Conservation (phyloP, 2,329 filamentous ascomycete species). For the Aspergillus ruber region DNA sequence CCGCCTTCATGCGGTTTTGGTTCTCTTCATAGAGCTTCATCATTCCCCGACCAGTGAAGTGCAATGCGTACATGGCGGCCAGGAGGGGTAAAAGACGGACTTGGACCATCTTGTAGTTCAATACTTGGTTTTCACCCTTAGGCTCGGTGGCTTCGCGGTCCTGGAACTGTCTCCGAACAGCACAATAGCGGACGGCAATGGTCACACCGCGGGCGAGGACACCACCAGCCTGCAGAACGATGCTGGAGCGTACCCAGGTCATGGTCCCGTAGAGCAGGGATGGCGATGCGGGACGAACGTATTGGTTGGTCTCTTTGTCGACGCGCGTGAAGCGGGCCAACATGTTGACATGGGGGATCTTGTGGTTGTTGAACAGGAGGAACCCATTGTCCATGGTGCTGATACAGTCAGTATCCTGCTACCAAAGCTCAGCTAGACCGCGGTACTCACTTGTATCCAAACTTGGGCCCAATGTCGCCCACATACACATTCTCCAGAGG, state of each 20-base stretch:
- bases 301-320: slow-evolving; percentile 62
- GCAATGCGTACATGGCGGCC: slow-evolving; percentile 68
- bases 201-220: slow-evolving; percentile 70
- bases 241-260: slow-evolving; percentile 67
- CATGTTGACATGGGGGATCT: slow-evolving; percentile 69
- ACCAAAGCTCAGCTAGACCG: too few species aligned
- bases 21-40: slow-evolving; percentile 67
- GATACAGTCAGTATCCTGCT: slow-evolving; percentile 4
- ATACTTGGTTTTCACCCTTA: slow-evolving; percentile 63
- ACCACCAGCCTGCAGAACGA: slow-evolving; percentile 66
- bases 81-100: slow-evolving; percentile 65
- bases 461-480: slow-evolving; percentile 75
- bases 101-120: slow-evolving; percentile 78
- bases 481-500: slow-evolving; percentile 65
- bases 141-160: slow-evolving; percentile 60
- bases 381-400: slow-evolving; percentile 76
- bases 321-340: slow-evolving; percentile 64
- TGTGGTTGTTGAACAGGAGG: slow-evolving; percentile 68
- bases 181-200: slow-evolving; percentile 68
- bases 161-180: slow-evolving; percentile 71
- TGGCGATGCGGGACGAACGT: slow-evolving; percentile 60
- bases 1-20: slow-evolving; percentile 58
- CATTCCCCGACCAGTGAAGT: slow-evolving; percentile 73
- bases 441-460: slow-evolving; percentile 57
- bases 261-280: slow-evolving; percentile 68